phyloP scores from a whole-genome alignment of 2,329 filamentous ascomycete species.

The Neofusicoccum umdonicola region DNA sequence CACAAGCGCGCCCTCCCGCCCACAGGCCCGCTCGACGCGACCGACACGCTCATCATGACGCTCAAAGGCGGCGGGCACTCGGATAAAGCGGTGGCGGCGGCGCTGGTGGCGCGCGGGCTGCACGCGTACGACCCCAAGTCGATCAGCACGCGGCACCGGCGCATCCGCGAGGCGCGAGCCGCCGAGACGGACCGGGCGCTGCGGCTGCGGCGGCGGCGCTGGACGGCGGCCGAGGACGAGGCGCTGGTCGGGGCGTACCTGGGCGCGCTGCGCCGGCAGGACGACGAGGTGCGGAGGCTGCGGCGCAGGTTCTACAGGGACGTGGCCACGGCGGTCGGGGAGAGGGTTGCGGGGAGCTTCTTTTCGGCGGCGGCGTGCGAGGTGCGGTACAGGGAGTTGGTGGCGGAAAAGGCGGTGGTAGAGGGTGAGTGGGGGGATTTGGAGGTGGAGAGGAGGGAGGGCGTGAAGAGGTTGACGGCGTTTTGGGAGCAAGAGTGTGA shows the following conservation, averaged over 20 bases:
- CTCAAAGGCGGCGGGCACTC: conserved; percentile 44
- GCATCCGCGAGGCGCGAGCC: conserved; percentile 44
- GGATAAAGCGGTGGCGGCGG: conserved; percentile 45
- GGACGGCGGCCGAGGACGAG: conserved; percentile 50
- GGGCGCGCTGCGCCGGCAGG: conserved; percentile 40
- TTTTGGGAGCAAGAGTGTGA: background rate
- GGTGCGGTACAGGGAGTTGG: background rate
- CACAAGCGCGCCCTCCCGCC: conserved; percentile 5
- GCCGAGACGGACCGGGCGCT: conserved; percentile 46
- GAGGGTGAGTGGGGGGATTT: background rate
- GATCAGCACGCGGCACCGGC: conserved; percentile 47
- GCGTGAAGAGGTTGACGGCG: background rate
- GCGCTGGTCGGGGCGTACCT: conserved; percentile 41
- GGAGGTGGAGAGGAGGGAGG: background rate
- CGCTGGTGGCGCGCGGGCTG: conserved; percentile 42
- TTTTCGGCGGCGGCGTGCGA: background rate
- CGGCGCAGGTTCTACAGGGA: background rate
- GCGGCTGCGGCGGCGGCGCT: conserved; percentile 48
- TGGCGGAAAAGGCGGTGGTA: background rate
- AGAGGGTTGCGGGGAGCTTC: background rate
- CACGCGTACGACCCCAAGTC: conserved; percentile 47
- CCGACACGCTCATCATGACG: conserved; percentile 47
- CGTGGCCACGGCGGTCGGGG: background rate
- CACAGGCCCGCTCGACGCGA: conserved; percentile 38
- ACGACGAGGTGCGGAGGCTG: background rate